Evolutionary conservation across 352 stramenopile genomes (phyloP).

Genomic region (Pythium volutum): DNA sequence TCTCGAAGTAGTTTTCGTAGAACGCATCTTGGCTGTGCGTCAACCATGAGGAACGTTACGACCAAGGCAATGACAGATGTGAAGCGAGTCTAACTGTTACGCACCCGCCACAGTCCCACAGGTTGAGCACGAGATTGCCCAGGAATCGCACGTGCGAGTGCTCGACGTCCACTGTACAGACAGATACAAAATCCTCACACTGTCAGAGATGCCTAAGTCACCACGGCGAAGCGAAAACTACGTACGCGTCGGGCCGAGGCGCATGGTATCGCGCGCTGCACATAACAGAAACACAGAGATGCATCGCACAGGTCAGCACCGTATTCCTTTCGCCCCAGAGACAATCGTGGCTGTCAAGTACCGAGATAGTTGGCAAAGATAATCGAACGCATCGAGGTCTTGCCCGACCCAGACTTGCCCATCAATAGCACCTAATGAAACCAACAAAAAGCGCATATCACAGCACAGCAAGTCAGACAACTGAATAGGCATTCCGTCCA

Average conservation of each 20-base stretch:
- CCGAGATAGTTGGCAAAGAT: conserved; percentile 99
- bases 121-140: conserved; percentile 97
- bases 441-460: not conserved
- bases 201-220: not conserved
- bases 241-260: conserved; percentile 92
- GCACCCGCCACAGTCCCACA: conserved; percentile 99
- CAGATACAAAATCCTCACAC: not conserved
- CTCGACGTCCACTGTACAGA: conserved; percentile 83
- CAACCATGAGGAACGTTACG: not conserved
- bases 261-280: conserved; percentile 95
- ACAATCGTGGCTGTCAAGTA: no score
- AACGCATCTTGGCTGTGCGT: conserved; percentile 95
- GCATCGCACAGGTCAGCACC: not conserved
- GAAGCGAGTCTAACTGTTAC: not conserved
- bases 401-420: conserved; percentile 95
- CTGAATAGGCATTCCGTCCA: not conserved
- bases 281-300: not conserved
- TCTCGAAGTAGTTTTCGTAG: conserved; percentile 99
- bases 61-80: not conserved
- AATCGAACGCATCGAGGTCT: conserved; percentile 99
- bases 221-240: not conserved
- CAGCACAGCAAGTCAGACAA: not conserved
- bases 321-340: no score
- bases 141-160: conserved; percentile 95
- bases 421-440: conserved; percentile 94